Base-by-base conservation (phyloP, 208 protist genomes). In the Lotmaria passim region DNA sequence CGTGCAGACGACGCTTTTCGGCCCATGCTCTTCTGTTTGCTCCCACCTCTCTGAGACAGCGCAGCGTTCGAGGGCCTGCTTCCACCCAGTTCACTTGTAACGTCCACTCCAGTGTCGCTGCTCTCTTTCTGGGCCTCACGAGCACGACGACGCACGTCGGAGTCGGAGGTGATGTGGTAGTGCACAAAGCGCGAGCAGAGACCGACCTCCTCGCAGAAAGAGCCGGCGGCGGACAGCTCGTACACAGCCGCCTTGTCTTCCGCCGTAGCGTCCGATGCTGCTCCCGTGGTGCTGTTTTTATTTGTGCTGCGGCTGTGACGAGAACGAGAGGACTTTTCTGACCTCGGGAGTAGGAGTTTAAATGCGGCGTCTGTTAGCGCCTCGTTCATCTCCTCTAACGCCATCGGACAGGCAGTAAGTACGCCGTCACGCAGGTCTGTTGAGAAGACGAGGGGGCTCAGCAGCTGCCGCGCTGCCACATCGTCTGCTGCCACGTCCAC, bases 141-240 rank as follows among this genome's bases (percentile, higher is more conserved):
- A 19, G 50, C 50, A 5, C 50, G 48, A 50, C 60, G 60, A 31
- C 50, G 57, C 47, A 69, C 62, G 3, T 5, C 56, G 6, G 63
- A 44, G 3, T 65, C 56, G 10, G 65, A 69, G 26, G 62, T 70
- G 51, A 81, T 74, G 51, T 70, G 52, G 58, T 75, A 65, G 55
- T 69, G 68, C 24, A 75, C 26, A 33, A 59, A 70, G 21, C 62
- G 17, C 15, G 59, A 63, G 39, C 76, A 82, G 21, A 77, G 41
- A 26, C 59, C 53, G 14, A 72, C 61, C n/a, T 44, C 36, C 43
- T 78, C 76, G 31, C 76, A 82, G 41, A 82, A 71, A 12, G 33
- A 23, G 7, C 70, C 61, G 0, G 75, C 75, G 4, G 73, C 62
- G 21, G 57, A 55, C 5, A 81, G 60, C 2, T 33, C 19, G 28